These are phyloP conservation scores for Pseudoneurospora amorphoporcata DNA, from an alignment of 495 filamentous ascomycete genomes.

Conservation along the genomic window DNA sequence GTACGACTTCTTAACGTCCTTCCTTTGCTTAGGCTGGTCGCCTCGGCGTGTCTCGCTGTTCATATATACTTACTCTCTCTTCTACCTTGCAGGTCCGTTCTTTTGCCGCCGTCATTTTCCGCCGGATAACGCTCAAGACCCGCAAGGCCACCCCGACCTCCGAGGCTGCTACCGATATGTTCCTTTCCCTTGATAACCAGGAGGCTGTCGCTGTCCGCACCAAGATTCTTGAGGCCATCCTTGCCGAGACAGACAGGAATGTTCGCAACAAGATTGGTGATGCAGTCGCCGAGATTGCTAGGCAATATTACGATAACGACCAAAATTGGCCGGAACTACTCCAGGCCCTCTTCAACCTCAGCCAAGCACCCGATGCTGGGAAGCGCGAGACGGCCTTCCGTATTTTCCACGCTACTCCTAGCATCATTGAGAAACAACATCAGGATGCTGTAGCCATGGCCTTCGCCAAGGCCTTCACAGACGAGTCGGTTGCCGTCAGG, in stretches of 20 bases:
- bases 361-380: slow-evolving; percentile 68
- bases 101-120: slow-evolving; percentile 89
- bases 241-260: slow-evolving; percentile 53
- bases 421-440: slow-evolving; percentile 93
- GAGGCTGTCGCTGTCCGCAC: slow-evolving; percentile 67
- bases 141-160: slow-evolving; percentile 58
- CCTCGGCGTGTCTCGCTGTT: background rate
- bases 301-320: slow-evolving; percentile 85
- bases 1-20: slow-evolving; percentile 40
- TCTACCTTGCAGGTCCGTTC: slow-evolving; percentile 55
- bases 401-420: slow-evolving; percentile 89
- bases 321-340: slow-evolving; percentile 88
- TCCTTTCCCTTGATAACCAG: slow-evolving; percentile 59
- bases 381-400: slow-evolving; percentile 86
- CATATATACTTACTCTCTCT: slow-evolving; percentile 1
- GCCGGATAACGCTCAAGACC: slow-evolving; percentile 80
- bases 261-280: slow-evolving; percentile 95
- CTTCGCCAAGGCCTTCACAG: slow-evolving; percentile 85
- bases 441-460: slow-evolving; percentile 73
- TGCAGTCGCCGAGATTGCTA: slow-evolving; percentile 86
- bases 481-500: slow-evolving; percentile 69
- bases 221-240: slow-evolving; percentile 68
- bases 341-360: slow-evolving; percentile 72
- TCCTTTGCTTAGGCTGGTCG: background rate
- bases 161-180: slow-evolving; percentile 67